These are phyloP conservation scores for Linum usitatissimum DNA, from an alignment of 345 rosid species.

Conservation along the genomic window DNA sequence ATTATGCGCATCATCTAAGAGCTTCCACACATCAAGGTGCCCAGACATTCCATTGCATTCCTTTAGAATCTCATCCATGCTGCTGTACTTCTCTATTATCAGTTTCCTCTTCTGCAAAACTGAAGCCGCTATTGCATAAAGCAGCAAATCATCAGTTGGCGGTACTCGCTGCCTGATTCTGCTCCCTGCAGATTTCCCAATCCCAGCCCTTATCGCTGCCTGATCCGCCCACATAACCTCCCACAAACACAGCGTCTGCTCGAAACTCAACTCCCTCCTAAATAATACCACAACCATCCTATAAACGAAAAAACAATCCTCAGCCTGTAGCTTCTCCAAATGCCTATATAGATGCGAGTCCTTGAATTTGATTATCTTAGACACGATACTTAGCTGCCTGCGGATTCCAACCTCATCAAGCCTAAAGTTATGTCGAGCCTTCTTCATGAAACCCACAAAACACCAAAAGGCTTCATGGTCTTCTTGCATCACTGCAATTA, in stretches of 20 bases:
- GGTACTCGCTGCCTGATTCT: slow-evolving; percentile 82
- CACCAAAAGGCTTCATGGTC: slow-evolving; percentile 88
- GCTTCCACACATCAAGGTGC: slow-evolving; percentile 88
- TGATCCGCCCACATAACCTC: slow-evolving; percentile 98
- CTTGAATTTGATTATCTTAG: slow-evolving; percentile 77
- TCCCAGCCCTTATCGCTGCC: slow-evolving; percentile 68
- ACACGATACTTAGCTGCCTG: slow-evolving; percentile 63
- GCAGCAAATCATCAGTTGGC: slow-evolving; percentile 79
- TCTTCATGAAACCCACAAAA: slow-evolving; percentile 87
- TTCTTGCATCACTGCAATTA: slow-evolving; percentile 64
- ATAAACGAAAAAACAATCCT: slow-evolving; percentile 88
- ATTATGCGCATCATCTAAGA: slow-evolving; percentile 91
- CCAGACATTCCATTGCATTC: slow-evolving; percentile 95
- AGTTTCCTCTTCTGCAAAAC: slow-evolving; percentile 89
- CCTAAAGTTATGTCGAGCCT: slow-evolving; percentile 83
- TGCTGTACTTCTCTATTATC: slow-evolving; percentile 76
- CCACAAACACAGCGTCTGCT: slow-evolving; percentile 90
- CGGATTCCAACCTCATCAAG: slow-evolving; percentile 91
- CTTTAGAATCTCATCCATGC: slow-evolving; percentile 92
- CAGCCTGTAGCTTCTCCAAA: slow-evolving; percentile 83
- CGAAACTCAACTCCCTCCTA: slow-evolving; percentile 68
- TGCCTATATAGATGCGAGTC: slow-evolving; percentile 72
- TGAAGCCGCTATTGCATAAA: slow-evolving; percentile 87
- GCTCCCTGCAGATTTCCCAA: slow-evolving; percentile 70
- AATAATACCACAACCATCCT: slow-evolving; percentile 92